These are phyloP conservation scores for Fusarium miscanthi DNA, from an alignment of 2,329 filamentous ascomycete species.

Conservation along the genomic window DNA sequence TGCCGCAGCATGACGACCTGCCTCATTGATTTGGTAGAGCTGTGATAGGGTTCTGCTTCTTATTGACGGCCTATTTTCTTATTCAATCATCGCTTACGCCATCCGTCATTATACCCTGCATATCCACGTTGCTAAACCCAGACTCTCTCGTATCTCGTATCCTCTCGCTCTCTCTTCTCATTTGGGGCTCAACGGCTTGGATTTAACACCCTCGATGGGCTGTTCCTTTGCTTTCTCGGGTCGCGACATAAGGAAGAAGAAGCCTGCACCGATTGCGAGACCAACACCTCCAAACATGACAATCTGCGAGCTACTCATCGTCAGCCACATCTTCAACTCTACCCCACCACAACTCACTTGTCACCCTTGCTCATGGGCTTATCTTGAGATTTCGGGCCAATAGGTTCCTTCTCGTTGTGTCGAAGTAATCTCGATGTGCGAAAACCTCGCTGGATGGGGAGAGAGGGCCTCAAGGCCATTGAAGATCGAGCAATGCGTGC, in stretches of 20 bases:
- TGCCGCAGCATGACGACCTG: not conserved
- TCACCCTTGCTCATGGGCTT: not conserved
- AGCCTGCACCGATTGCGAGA: conserved; percentile 25
- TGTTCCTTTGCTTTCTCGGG: conserved; percentile 25
- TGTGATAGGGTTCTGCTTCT: not conserved
- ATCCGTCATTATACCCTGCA: conserved; percentile 1
- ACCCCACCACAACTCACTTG: not conserved
- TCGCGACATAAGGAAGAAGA: conserved; percentile 27
- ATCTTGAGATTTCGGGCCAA: conserved; percentile 1
- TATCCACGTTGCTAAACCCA: not conserved
- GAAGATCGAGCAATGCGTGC: conserved; percentile 30
- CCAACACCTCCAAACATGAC: conserved; percentile 24
- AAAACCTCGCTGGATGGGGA: conserved; percentile 19
- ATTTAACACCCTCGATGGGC: not conserved
- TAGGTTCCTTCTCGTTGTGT: conserved; percentile 4
- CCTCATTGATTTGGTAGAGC: not conserved
- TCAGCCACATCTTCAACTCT: not conserved
- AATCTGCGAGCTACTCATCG: conserved; percentile 10
- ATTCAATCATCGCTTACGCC: conserved; percentile 29
- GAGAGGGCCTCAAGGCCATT: conserved; percentile 13
- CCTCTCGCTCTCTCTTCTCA: not conserved
- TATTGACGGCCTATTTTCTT: not conserved
- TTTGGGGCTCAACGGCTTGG: not conserved
- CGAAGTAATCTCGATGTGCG: not conserved
- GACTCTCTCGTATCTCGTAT: not conserved